Evolutionary conservation across 2,329 filamentous ascomycete species (phyloP).

Genomic region (Trichoderma sp.): DNA sequence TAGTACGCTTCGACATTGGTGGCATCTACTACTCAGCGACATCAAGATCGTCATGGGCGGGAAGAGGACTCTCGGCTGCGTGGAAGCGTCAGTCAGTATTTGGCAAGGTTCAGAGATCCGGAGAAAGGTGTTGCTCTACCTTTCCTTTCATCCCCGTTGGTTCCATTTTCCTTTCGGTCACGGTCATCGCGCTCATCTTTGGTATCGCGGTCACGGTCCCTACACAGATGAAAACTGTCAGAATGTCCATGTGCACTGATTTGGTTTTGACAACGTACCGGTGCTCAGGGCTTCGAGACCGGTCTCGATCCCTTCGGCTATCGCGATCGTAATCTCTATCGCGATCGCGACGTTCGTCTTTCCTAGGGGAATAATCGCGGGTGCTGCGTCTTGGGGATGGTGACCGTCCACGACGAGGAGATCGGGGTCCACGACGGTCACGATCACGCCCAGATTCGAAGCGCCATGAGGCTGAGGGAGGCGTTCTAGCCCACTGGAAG

Average conservation of each 20-base stretch:
- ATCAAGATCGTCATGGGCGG: slow-evolving; percentile 90
- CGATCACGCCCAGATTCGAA: slow-evolving; percentile 89
- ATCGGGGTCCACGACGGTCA: slow-evolving; percentile 52
- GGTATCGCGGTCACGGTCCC: slow-evolving; percentile 54
- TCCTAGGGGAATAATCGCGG: slow-evolving; percentile 80
- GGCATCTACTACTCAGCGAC: slow-evolving; percentile 67
- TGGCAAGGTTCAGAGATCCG: not conserved
- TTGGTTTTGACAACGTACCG: slow-evolving; percentile 40
- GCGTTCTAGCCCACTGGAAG: slow-evolving; percentile 92
- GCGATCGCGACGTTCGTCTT: slow-evolving; percentile 80
- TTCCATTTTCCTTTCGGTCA: slow-evolving; percentile 70
- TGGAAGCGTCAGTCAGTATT: not conserved
- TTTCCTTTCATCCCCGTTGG: slow-evolving; percentile 89
- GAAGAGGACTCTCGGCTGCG: slow-evolving; percentile 67
- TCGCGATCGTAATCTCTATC: slow-evolving; percentile 77
- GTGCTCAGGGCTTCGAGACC: slow-evolving; percentile 67
- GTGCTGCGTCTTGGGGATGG: slow-evolving; percentile 74
- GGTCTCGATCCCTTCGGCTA: slow-evolving; percentile 71
- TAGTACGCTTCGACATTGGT: slow-evolving; percentile 5
- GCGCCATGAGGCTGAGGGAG: slow-evolving; percentile 95
- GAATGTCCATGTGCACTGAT: not conserved
- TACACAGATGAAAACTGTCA: slow-evolving; percentile 34
- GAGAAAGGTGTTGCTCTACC: slow-evolving; percentile 49
- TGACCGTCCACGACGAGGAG: slow-evolving; percentile 67
- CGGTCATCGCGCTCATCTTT: slow-evolving; percentile 69